phyloP scores from a whole-genome alignment of 805 yeast species.

The Kuraishia cidri region DNA sequence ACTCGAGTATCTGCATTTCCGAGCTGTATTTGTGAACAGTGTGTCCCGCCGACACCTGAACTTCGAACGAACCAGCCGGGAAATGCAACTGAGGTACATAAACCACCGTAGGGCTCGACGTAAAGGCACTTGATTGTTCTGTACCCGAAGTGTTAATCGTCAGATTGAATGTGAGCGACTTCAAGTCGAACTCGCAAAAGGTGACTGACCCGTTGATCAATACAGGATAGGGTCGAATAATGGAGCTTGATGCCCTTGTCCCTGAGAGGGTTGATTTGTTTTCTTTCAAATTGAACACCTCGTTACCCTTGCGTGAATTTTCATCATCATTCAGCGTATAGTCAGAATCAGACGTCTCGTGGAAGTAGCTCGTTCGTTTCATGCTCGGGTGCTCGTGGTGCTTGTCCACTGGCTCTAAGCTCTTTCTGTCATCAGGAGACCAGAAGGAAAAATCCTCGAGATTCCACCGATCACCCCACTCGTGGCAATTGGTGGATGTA shows the following conservation, averaged over 20 bases:
- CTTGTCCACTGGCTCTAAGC: background rate
- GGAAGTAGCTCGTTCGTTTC: background rate
- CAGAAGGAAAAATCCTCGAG: conserved; percentile 89
- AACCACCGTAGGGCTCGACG: conserved; percentile 1
- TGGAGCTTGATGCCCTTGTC: conserved; percentile 65
- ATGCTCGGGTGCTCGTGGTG: background rate
- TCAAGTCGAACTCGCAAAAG: conserved; percentile 51
- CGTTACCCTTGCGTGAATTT: too few species aligned
- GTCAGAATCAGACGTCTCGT: background rate
- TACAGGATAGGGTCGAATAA: conserved; percentile 69
- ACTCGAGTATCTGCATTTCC: conserved; percentile 1
- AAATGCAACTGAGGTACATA: conserved; percentile 1
- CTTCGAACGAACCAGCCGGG: background rate
- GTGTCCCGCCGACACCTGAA: background rate
- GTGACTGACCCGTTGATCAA: conserved; percentile 52
- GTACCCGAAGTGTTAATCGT: conserved; percentile 25
- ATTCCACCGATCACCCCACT: conserved; percentile 91
- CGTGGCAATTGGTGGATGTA: conserved; percentile 60
- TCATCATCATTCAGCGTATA: too few species aligned
- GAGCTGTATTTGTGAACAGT: background rate
- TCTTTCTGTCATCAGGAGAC: conserved; percentile 51
- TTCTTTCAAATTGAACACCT: too few species aligned
- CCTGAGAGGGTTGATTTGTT: conserved; percentile 37
- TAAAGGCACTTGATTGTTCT: conserved; percentile 1
- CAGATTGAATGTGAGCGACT: conserved; percentile 34